These are phyloP conservation scores for Xylaria telfairii DNA, from an alignment of 495 filamentous ascomycete species.

Conservation along the genomic window DNA sequence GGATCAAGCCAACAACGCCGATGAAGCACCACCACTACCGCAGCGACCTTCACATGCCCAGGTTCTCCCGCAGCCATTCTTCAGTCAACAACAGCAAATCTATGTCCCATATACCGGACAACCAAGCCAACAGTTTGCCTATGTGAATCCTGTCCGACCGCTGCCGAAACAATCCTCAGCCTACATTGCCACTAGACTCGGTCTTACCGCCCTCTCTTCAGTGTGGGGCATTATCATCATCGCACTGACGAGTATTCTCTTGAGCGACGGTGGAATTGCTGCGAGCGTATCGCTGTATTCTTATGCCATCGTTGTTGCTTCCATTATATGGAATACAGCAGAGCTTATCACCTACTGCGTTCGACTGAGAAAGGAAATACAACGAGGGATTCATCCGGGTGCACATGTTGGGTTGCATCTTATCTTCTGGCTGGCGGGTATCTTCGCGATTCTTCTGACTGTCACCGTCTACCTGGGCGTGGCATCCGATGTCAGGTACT, in stretches of 20 bases:
- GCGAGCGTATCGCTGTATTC: constrained; percentile 20
- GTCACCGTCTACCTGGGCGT: constrained; percentile 10
- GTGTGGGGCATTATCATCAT: constrained; percentile 39
- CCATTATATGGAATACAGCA: constrained; percentile 43
- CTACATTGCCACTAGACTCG: constrained; percentile 39
- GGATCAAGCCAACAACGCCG: neutral
- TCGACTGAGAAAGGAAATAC: constrained; percentile 30
- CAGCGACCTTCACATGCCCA: constrained; percentile 13
- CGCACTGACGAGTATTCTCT: constrained; percentile 30
- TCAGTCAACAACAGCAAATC: constrained; percentile 20
- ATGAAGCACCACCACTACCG: constrained; percentile 12
- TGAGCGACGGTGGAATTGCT: constrained; percentile 2
- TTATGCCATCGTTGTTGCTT: constrained; percentile 35
- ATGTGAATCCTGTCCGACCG: constrained; percentile 26
- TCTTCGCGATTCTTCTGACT: constrained; percentile 31
- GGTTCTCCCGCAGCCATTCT: constrained; percentile 21
- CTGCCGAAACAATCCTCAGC: constrained; percentile 30
- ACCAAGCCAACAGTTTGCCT: constrained; percentile 27
- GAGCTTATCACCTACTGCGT: constrained; percentile 43
- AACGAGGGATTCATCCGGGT: constrained; percentile 44
- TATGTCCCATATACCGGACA: constrained; percentile 31
- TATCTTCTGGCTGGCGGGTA: constrained; percentile 41
- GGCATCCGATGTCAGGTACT: neutral
- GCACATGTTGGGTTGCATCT: constrained; percentile 48
- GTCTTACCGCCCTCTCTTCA: constrained; percentile 35